phyloP scores from a whole-genome alignment of 1,139 yeast species.

The Zygoascus meyerae region DNA sequence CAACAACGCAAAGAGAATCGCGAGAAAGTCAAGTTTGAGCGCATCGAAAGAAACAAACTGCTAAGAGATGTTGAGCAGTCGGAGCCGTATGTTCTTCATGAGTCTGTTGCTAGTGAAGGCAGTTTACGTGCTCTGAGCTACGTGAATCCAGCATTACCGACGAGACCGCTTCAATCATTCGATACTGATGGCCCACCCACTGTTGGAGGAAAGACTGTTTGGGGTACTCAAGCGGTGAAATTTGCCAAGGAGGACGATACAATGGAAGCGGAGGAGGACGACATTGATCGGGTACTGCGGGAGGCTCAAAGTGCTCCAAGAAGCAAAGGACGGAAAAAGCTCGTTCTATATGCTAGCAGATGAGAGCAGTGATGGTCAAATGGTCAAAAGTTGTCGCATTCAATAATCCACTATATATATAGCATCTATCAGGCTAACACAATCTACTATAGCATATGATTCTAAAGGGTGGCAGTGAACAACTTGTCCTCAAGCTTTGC shows the following conservation, averaged over 20 bases:
- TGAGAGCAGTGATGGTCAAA: not conserved
- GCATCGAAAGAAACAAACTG: slow-evolving; percentile 44
- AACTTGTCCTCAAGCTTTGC: slow-evolving; percentile 21
- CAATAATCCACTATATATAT: not conserved
- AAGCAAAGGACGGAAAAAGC: slow-evolving; percentile 39
- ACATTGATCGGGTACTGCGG: slow-evolving; percentile 17
- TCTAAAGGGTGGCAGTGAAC: slow-evolving; percentile 5
- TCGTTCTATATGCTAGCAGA: slow-evolving; percentile 28
- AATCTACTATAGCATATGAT: not conserved
- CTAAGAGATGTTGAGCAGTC: slow-evolving; percentile 21
- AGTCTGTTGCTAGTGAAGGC: slow-evolving; percentile 7
- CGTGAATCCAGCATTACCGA: slow-evolving; percentile 12
- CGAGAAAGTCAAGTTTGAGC: slow-evolving; percentile 53
- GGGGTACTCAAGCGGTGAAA: slow-evolving; percentile 45
- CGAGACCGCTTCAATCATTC: slow-evolving; percentile 9
- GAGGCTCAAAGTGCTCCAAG: slow-evolving; percentile 26
- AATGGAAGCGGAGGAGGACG: slow-evolving; percentile 37
- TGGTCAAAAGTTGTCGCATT: not conserved
- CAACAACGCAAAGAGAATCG: slow-evolving; percentile 63
- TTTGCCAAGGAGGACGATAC: slow-evolving; percentile 17
- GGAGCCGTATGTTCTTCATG: slow-evolving; percentile 15
- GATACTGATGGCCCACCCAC: slow-evolving; percentile 1
- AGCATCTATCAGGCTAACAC: not conserved
- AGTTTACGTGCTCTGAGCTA: slow-evolving; percentile 1
- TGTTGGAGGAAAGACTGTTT: slow-evolving; percentile 40